Evolutionary conservation across 2,329 filamentous ascomycete species (phyloP), one percentile per base, ranked within the genome.

Genomic region (Diaporthe helianthi): DNA sequence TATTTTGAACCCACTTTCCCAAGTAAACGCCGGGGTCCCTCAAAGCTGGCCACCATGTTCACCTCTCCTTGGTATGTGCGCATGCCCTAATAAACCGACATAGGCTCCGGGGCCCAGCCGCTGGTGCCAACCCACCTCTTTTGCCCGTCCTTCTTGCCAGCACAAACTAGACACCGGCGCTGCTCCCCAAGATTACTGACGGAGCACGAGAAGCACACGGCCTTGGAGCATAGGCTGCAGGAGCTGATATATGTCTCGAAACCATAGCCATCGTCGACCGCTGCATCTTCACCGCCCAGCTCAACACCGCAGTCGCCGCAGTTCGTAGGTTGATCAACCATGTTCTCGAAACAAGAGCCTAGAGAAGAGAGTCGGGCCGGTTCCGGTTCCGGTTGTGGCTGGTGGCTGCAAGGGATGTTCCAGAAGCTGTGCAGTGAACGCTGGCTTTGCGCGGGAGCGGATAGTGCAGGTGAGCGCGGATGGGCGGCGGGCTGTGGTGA

Each of bases 351-450:
- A 71, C 5, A 72, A 24, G 7, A 36, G 67, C 13, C 55, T 69
- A 58, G 71, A 49, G 64, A 53, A 49, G 26, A 47, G 3, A 52
- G 65, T 15, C 41, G 64, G 17, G 68, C 15, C 69, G 71, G 68
- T 70, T 15, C 15, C 69, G 71, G 68, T 70, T 15, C 69, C 24
- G 69, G 67, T 3, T 73, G 68, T 8, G 77, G 33, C 61, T 75
- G 74, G 15, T 73, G 71, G 0, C 79, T 76, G 0, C 80, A 79
- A 1, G 80, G 82, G 17, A 90, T 81, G n/a, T 83, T 82, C 87
- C 87, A 91, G 78, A 90, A 90, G 49, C 80, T 85, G 76, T 90
- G 87, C 0, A 90, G 80, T 0, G 85, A 88, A 4, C 82, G 80
- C 75, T 90, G 87, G 26, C 67, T 76, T 60, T 68, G 69, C 29